A percentile compares a stretch with the other conserved stretches of the same genome.
Conservation (phyloP, 768 basidiomycete genomes). For the Pluteus cervinus region DNA sequence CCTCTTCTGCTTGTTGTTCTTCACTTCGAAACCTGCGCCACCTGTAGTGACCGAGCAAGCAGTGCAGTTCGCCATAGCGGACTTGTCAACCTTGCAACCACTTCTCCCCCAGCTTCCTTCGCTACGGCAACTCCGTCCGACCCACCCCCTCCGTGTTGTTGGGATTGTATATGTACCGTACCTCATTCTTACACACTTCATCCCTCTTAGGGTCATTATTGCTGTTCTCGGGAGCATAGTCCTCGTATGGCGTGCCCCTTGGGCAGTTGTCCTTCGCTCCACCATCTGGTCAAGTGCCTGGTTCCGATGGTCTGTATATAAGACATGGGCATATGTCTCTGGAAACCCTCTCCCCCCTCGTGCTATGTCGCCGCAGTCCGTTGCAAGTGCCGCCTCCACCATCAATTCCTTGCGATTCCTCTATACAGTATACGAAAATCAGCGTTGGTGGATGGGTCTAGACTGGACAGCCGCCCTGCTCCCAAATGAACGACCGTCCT, state of each 20-base stretch:
- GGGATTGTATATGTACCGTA: constrained; percentile 59
- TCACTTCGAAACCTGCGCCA: constrained; percentile 7
- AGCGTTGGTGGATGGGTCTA: constrained; percentile 96
- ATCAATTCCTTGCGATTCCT: constrained; percentile 61
- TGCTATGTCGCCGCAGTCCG: constrained; percentile 27
- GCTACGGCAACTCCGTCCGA: constrained; percentile 20
- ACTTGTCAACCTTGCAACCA: constrained; percentile 60
- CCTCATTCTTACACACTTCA: constrained; percentile 52
- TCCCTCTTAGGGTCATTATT: constrained; percentile 57
- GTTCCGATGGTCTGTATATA: constrained; percentile 58
- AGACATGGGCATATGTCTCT: constrained; percentile 43
- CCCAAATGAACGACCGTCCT: constrained; percentile 85
- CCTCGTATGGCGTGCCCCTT: constrained; percentile 63
- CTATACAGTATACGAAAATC: constrained; percentile 91
- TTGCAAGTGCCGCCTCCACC: constrained; percentile 22
- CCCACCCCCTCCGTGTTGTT: constrained; percentile 43
- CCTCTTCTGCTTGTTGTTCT: constrained; percentile 37
- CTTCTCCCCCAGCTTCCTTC: constrained; percentile 41
- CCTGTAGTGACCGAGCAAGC: constrained; percentile 45
- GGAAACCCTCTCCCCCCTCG: constrained; percentile 46
- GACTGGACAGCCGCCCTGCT: constrained; percentile 94
- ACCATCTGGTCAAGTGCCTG: constrained; percentile 61
- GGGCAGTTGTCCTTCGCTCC: constrained; percentile 48
- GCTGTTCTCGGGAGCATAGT: constrained; percentile 53
- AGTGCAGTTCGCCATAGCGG: constrained; percentile 49